A percentile compares a stretch with the other conserved stretches of the same genome.
These are phyloP conservation scores for Mycena indigotica DNA, from an alignment of 768 basidiomycete genomes.

Conservation along the genomic window DNA sequence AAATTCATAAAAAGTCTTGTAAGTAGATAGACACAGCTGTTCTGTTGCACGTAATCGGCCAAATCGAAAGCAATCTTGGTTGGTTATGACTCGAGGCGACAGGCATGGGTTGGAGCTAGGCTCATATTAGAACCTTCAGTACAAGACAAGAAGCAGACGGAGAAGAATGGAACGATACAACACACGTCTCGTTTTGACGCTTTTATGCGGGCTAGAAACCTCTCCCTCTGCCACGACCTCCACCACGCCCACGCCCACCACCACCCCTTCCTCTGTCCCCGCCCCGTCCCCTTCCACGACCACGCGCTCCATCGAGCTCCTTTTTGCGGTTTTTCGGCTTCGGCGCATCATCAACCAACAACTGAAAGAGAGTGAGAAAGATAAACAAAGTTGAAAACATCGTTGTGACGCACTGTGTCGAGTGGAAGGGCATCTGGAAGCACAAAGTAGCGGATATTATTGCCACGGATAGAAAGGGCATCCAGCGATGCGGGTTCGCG, in stretches of 20 bases:
- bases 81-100: neutral
- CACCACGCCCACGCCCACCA: constrained; percentile 56
- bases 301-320: constrained; percentile 63
- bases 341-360: constrained; percentile 96
- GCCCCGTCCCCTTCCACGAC: constrained; percentile 55
- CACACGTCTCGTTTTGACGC: neutral
- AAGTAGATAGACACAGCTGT: neutral
- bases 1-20: constrained; percentile 21
- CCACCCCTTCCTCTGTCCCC: constrained; percentile 55
- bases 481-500: constrained; percentile 87
- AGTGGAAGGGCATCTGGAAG: constrained; percentile 97
- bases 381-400: neutral
- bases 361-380: constrained; percentile 19
- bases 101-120: too few relatives aligned
- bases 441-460: constrained; percentile 95
- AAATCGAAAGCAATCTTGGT: neutral
- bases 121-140: neutral
- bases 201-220: constrained; percentile 25
- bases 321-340: constrained; percentile 94
- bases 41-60: neutral
- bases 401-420: constrained; percentile 59
- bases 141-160: neutral
- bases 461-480: constrained; percentile 90
- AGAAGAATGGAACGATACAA: neutral
- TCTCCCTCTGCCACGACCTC: constrained; percentile 50